Base-by-base conservation (phyloP, 2,329 filamentous ascomycete species). In the Fusarium piperis region DNA sequence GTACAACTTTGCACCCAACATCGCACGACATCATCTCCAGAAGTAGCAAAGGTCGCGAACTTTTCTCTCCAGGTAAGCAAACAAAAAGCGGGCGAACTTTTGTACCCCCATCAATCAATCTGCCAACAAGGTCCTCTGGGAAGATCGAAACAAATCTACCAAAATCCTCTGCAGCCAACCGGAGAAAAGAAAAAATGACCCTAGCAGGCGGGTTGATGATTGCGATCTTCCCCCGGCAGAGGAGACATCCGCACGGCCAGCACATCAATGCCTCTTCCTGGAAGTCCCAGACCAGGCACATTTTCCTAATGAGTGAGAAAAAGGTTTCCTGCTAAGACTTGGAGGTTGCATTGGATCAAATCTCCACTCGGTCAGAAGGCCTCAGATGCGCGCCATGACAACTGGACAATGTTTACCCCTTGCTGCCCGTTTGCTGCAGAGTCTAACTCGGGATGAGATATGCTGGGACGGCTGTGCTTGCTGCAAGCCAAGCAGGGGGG, bases 151-250 rank as follows among this genome's bases (percentile, higher is more conserved):
- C 23, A 30, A 48, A 48, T 48, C 44, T 48, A 30, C 44, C 44
- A 23, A 46, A n/a, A 15, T 12, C n/a, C 44, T 26, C 15, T 23
- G 23, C 28, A 41, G 23, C 65, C 62, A 62, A 64, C 57, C 61
- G 71, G 65, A 65, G 67, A 74, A 71, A 64, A 58, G 64, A 66
- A 59, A 36, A 33, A 59, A 57, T 16, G 56, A 39, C 59, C 69
- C 59, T 62, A 72, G 28, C 33, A 28, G 53, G 58, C 64, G 65
- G 62, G 57, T 44, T 56, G 38, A 44, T 68, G 63, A 76, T 76
- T 76, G 39, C 64, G 74, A 76, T 76, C 74, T 72, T 56, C 74
- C 44, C 41, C 46, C 58, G 71, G 64, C 57, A 67, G 51, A 72
- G 39, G 58, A 59, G 44, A 57, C 58, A 53, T 57, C 66, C 64